A percentile compares a stretch with the other conserved stretches of the same genome.
Conservation (phyloP, 2,329 filamentous ascomycete species). For the Aspergillus sp. region DNA sequence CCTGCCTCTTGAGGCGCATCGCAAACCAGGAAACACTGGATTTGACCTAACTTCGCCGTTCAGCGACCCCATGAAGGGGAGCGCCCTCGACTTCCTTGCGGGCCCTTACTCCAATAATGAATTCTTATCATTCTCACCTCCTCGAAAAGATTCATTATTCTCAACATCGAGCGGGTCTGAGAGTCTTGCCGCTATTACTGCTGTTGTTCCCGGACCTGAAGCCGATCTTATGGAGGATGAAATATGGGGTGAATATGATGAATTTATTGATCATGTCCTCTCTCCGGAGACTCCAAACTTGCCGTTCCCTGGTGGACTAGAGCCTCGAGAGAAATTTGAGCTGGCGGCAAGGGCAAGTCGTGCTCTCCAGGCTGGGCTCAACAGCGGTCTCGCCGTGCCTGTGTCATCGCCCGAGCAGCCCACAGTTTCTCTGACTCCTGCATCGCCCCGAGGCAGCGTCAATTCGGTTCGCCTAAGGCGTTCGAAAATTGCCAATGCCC, state of each 20-base stretch:
- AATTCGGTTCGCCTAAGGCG: slow-evolving; percentile 47
- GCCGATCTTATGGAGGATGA: slow-evolving; percentile 76
- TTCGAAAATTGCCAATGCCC: slow-evolving; percentile 51
- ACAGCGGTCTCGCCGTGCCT: slow-evolving; percentile 13
- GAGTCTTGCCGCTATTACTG: slow-evolving; percentile 63
- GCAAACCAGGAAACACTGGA: slow-evolving; percentile 1
- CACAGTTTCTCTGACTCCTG: slow-evolving; percentile 20
- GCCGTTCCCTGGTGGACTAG: slow-evolving; percentile 14
- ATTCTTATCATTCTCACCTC: slow-evolving; percentile 71
- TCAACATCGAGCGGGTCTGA: slow-evolving; percentile 65
- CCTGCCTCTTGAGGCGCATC: background rate
- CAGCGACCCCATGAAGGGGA: slow-evolving; percentile 32
- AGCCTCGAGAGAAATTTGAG: slow-evolving; percentile 32
- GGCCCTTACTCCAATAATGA: slow-evolving; percentile 51
- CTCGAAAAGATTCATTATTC: slow-evolving; percentile 69
- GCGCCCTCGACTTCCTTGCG: slow-evolving; percentile 33
- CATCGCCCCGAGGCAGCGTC: slow-evolving; percentile 27
- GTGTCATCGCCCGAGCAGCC: slow-evolving; percentile 25
- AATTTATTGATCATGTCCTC: slow-evolving; percentile 72
- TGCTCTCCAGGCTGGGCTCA: slow-evolving; percentile 38
- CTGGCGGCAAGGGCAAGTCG: slow-evolving; percentile 40
- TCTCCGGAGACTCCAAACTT: slow-evolving; percentile 41
- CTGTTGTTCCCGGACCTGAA: slow-evolving; percentile 62
- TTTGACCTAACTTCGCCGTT: slow-evolving; percentile 33
- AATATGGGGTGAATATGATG: slow-evolving; percentile 92